A percentile compares a stretch with the other conserved stretches of the same genome.
These are phyloP conservation scores for Populus hybrid DNA, from an alignment of 441 rosid species.

Conservation along the genomic window DNA sequence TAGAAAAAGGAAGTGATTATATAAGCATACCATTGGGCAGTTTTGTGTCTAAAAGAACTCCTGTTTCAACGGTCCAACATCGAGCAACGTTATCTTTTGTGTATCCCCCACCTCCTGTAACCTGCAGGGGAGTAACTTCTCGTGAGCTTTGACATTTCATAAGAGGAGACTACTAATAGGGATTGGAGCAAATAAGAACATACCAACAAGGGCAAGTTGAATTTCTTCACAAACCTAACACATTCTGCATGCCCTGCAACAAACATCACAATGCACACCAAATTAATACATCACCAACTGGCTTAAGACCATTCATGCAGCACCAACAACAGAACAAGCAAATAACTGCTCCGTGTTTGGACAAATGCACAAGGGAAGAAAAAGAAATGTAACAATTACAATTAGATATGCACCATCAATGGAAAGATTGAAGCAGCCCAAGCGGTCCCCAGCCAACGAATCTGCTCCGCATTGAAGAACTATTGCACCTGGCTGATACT, in stretches of 20 bases:
- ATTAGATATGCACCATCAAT: constrained; percentile 82
- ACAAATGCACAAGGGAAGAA: constrained; percentile 5
- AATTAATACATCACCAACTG: constrained; percentile 8
- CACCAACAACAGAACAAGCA: constrained; percentile 9
- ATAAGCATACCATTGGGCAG: constrained; percentile 72
- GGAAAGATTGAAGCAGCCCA: constrained; percentile 98
- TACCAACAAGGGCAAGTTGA: constrained; percentile 92
- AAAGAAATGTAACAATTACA: constrained; percentile 36
- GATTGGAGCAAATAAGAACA: constrained; percentile 18
- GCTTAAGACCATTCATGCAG: constrained; percentile 16
- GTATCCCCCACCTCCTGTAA: constrained; percentile 99
- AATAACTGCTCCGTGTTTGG: constrained; percentile 3
- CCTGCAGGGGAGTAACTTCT: constrained; percentile 41
- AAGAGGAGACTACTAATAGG: neutral
- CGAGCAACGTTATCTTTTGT: constrained; percentile 98
- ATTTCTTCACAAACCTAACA: constrained; percentile 92
- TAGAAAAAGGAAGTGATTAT: neutral
- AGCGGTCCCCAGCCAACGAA: constrained; percentile 96
- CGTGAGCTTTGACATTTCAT: neutral
- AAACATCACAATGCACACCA: constrained; percentile 13
- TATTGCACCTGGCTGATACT: constrained; percentile 88
- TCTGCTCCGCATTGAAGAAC: constrained; percentile 99
- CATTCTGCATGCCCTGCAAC: constrained; percentile 92
- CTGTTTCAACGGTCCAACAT: constrained; percentile 24
- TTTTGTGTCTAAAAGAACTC: constrained; percentile 83